These are phyloP conservation scores for Pyrenula massariospora DNA, from an alignment of 495 filamentous ascomycete species.

Conservation along the genomic window DNA sequence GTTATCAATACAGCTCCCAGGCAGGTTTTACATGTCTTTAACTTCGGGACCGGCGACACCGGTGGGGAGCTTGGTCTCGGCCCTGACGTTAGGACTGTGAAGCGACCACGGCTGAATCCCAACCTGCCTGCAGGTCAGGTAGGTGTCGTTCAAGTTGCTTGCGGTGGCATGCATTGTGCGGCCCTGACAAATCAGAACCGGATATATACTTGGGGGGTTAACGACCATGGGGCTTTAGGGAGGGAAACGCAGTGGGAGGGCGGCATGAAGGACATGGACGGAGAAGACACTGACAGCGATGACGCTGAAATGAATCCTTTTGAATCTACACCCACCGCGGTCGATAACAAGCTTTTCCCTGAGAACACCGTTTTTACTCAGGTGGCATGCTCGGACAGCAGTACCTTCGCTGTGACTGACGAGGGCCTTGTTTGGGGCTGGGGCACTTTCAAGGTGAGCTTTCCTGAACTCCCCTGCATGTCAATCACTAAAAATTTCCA, in stretches of 20 bases:
- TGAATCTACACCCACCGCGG: conserved; percentile 44
- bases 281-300: conserved; percentile 24
- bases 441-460: conserved; percentile 56
- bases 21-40: conserved; percentile 34
- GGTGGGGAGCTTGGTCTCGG: conserved; percentile 42
- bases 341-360: conserved; percentile 32
- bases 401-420: conserved; percentile 51
- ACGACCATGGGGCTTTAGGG: conserved; percentile 56
- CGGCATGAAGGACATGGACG: conserved; percentile 37
- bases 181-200: conserved; percentile 54
- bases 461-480: neutral
- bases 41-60: conserved; percentile 38
- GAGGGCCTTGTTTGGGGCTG: conserved; percentile 57
- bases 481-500: conserved; percentile 11
- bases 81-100: conserved; percentile 26
- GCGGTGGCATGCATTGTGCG: conserved; percentile 56
- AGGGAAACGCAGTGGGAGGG: conserved; percentile 44
- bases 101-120: conserved; percentile 38
- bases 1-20: conserved; percentile 25
- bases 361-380: conserved; percentile 42
- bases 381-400: conserved; percentile 50
- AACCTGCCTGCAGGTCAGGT: conserved; percentile 33
- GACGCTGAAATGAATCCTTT: conserved; percentile 44
- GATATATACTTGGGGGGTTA: conserved; percentile 63
- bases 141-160: conserved; percentile 47